Percentiles rank a stretch among this genome's conserved stretches.
Evolutionary conservation across 179 eudicot genomes (phyloP).

Genomic region (Beta macrorhiza): DNA sequence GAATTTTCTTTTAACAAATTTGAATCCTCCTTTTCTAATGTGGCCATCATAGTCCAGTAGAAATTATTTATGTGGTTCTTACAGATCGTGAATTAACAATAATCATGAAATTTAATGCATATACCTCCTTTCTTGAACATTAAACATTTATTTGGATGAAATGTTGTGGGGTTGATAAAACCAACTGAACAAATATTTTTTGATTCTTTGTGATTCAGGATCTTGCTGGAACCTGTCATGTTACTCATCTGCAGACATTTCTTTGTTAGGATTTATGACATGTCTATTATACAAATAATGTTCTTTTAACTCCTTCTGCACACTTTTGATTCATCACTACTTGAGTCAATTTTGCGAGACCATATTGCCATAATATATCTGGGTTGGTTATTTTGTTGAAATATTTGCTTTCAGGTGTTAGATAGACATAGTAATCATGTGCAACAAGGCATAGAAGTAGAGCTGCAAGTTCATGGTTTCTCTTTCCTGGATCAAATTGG

Average conservation of each 20-base stretch:
- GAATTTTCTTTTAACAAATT: no score
- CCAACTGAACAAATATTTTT: not conserved
- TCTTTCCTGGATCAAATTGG: slow-evolving; percentile 34
- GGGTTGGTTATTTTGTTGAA: not conserved
- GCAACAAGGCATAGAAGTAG: slow-evolving; percentile 39
- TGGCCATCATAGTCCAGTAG: not conserved
- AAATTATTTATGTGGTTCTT: not conserved
- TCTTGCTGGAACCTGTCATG: not conserved
- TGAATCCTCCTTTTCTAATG: no score
- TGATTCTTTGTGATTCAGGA: not conserved
- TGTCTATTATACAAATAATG: not conserved
- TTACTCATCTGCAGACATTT: not conserved
- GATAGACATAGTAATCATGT: slow-evolving; percentile 68
- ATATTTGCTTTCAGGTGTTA: slow-evolving; percentile 42
- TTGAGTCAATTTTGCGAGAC: not conserved
- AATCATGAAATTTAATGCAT: not conserved
- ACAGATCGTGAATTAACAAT: not conserved
- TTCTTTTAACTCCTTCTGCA: not conserved
- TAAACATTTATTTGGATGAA: not conserved
- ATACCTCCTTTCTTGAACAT: not conserved
- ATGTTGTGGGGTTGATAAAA: not conserved
- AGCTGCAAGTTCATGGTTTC: slow-evolving; percentile 47
- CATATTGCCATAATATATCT: no score
- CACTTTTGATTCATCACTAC: not conserved
- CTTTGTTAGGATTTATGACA: not conserved